Conservation (phyloP, 495 filamentous ascomycete species). For the Tuber aestivum region DNA sequence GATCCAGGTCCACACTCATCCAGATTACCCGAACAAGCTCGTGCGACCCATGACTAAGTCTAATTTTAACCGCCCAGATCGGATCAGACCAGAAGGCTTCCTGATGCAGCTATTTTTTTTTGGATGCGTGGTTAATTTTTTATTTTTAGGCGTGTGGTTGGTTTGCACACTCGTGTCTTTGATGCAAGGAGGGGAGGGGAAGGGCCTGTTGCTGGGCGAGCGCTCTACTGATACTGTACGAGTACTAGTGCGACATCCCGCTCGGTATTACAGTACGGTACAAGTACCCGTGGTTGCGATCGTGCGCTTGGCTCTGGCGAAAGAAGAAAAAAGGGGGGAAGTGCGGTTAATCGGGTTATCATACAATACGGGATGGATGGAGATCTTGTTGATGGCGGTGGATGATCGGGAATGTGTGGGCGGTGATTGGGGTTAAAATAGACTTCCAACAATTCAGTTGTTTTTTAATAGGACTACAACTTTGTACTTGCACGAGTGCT, state of each 20-base stretch:
- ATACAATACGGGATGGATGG: not conserved
- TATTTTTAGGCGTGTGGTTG: conserved; percentile 2
- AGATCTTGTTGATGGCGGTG: not conserved
- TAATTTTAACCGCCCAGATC: conserved; percentile 1
- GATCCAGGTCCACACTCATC: not conserved
- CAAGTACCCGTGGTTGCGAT: not conserved
- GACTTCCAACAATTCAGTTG: not conserved
- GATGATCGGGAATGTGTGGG: not conserved
- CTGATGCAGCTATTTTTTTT: not conserved
- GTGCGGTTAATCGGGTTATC: not conserved
- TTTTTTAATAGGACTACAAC: not conserved
- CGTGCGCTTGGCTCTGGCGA: not conserved
- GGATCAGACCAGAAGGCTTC: not conserved
- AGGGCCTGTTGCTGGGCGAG: not conserved
- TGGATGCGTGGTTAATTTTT: not conserved
- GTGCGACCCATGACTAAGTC: not conserved
- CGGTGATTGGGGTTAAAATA: not conserved
- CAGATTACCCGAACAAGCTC: not conserved
- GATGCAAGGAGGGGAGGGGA: not conserved
- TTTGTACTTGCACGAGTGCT: not conserved
- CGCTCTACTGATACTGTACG: too few relatives aligned
- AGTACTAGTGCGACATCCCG: not conserved
- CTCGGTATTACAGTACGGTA: not conserved
- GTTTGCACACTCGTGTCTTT: not conserved
- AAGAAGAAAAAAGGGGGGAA: not conserved